Percentiles rank a stretch among this genome's conserved stretches.
phyloP scores from a whole-genome alignment of 805 yeast species.

The Hanseniaspora valbyensis region DNA sequence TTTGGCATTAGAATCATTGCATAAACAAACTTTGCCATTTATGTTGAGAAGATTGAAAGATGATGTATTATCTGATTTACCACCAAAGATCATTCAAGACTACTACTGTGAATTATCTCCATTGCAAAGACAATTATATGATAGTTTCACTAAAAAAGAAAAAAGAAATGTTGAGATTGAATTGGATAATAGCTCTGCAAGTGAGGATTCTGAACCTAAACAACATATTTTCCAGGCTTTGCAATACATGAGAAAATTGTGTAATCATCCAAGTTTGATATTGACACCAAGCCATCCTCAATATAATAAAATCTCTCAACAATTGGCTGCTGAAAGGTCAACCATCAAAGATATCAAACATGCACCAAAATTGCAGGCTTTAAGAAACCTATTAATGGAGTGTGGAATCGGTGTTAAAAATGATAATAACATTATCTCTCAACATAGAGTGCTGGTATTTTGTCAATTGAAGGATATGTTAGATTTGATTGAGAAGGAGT shows the following conservation, averaged over 20 bases:
- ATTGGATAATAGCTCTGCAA: conserved; percentile 35
- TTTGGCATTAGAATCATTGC: conserved; percentile 85
- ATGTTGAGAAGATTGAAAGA: conserved; percentile 92
- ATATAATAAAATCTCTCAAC: conserved; percentile 51
- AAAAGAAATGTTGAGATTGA: conserved; percentile 60
- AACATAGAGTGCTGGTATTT: conserved; percentile 88
- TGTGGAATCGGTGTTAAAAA: conserved; percentile 66
- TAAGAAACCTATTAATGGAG: conserved; percentile 68
- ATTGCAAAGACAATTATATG: conserved; percentile 75
- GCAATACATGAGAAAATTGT: conserved; percentile 91
- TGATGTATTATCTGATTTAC: conserved; percentile 88
- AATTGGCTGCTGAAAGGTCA: conserved; percentile 47
- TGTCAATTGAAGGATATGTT: conserved; percentile 97
- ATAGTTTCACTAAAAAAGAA: conserved; percentile 80
- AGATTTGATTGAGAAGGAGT: conserved; percentile 87
- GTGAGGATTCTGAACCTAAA: conserved; percentile 40
- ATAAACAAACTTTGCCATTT: conserved; percentile 92
- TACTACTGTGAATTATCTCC: conserved; percentile 93
- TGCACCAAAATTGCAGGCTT: conserved; percentile 81
- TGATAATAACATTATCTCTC: conserved; percentile 58
- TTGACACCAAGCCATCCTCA: conserved; percentile 76
- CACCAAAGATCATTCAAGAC: conserved; percentile 97
- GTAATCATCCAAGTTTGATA: conserved; percentile 93
- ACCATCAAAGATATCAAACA: conserved; percentile 62
- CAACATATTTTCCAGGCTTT: conserved; percentile 95